A percentile compares a stretch with the other conserved stretches of the same genome.
Evolutionary conservation across 306 rosid species (phyloP).

Genomic region (Gynostemma pentaphyllum): DNA sequence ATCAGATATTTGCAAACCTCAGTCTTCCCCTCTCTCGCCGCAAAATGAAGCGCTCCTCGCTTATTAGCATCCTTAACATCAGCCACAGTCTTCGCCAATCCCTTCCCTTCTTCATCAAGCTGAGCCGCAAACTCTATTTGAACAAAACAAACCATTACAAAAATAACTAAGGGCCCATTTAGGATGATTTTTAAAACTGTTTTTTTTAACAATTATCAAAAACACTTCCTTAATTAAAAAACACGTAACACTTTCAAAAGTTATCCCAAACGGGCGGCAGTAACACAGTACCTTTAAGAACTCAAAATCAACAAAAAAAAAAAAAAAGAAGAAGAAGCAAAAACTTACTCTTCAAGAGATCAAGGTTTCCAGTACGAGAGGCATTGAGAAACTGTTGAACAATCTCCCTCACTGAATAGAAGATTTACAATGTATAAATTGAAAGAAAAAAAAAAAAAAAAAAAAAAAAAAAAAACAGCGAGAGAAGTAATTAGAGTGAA

Average conservation of each 20-base stretch:
- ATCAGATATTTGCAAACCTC: conserved; percentile 65
- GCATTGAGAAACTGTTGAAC: conserved; percentile 80
- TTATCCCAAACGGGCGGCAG: too few relatives aligned
- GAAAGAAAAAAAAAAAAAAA: neutral
- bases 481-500: neutral
- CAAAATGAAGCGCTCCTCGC: conserved; percentile 88
- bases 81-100: conserved; percentile 49
- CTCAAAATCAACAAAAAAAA: neutral
- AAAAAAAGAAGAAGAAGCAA: neutral
- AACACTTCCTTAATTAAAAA: too few relatives aligned
- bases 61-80: conserved; percentile 85
- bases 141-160: conserved; percentile 6
- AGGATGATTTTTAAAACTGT: too few relatives aligned
- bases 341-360: conserved; percentile 64
- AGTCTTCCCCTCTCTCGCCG: conserved; percentile 76
- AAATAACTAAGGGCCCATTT: too few relatives aligned
- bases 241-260: too few relatives aligned
- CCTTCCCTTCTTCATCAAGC: conserved; percentile 71
- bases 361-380: conserved; percentile 63
- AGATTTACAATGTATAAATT: neutral
- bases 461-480: neutral
- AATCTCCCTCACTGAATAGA: conserved; percentile 60
- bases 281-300: neutral
- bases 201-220: too few relatives aligned
- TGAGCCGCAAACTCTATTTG: conserved; percentile 50